A percentile compares a stretch with the other conserved stretches of the same genome.
These are phyloP conservation scores for Proliferodiscus dingleyae DNA, from an alignment of 2,329 filamentous ascomycete genomes.

Conservation along the genomic window DNA sequence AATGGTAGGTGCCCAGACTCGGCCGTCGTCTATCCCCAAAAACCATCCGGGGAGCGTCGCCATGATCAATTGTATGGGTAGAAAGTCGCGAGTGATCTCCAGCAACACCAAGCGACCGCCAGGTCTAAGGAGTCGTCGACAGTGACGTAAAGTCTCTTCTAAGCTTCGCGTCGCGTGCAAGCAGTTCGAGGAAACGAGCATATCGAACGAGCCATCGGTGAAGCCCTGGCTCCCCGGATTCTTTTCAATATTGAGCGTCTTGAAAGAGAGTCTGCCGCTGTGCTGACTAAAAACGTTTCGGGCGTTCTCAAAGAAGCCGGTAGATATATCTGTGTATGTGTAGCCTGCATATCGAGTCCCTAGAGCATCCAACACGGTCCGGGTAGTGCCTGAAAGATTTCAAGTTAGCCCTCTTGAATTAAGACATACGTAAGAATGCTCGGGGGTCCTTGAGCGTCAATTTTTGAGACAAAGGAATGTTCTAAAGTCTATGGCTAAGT, in stretches of 20 bases:
- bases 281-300: not conserved
- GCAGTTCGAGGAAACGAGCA: conserved; percentile 23
- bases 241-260: conserved; percentile 31
- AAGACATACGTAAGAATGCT: no score
- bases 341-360: not conserved
- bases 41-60: conserved; percentile 12
- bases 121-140: not conserved
- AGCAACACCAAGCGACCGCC: not conserved
- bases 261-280: not conserved
- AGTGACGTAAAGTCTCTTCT: not conserved
- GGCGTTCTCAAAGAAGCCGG: not conserved
- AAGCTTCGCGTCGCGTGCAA: conserved; percentile 1
- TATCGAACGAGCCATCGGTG: conserved; percentile 26
- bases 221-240: conserved; percentile 33
- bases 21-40: conserved; percentile 7
- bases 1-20: conserved; percentile 16
- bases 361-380: no score
- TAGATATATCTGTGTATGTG: not conserved
- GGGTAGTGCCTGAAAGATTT: no score
- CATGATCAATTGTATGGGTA: conserved; percentile 1
- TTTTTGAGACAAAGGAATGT: no score
- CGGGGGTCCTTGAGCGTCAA: no score
- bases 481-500: no score
- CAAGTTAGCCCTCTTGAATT: no score
- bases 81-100: not conserved